Conservation (phyloP, 2,329 filamentous ascomycete genomes). For the Fusarium nodosum region DNA sequence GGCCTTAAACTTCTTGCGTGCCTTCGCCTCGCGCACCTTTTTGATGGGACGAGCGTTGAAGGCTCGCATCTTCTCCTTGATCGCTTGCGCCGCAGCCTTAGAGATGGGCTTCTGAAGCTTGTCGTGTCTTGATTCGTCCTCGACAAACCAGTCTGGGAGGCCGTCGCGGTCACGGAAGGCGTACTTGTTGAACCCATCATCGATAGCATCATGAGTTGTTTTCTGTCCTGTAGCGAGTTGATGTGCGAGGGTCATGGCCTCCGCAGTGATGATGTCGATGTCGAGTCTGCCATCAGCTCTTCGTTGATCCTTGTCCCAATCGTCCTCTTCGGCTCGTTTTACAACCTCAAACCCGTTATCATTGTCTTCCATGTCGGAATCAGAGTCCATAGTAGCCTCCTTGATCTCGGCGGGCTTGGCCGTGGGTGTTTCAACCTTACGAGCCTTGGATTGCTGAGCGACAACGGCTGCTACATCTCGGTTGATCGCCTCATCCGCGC, state of each 20-base stretch:
- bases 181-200: constrained; percentile 94
- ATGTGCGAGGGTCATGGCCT: constrained; percentile 98
- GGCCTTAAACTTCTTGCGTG: constrained; percentile 96
- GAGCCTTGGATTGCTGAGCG: constrained; percentile 47
- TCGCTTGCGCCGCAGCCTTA: constrained; percentile 88
- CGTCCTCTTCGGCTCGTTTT: constrained; percentile 62
- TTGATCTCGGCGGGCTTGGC: constrained; percentile 18
- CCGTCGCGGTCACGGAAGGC: constrained; percentile 92
- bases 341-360: constrained; percentile 73
- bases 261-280: constrained; percentile 98
- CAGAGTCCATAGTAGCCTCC: constrained; percentile 48
- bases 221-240: constrained; percentile 89
- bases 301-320: constrained; percentile 77
- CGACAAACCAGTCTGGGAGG: constrained; percentile 96
- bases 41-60: constrained; percentile 98
- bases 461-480: constrained; percentile 50
- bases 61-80: constrained; percentile 93
- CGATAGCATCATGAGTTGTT: constrained; percentile 81
- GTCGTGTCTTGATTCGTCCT: constrained; percentile 89
- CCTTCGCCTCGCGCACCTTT: constrained; percentile 97
- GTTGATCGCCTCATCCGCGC: constrained; percentile 53
- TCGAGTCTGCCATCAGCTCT: constrained; percentile 76
- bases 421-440: constrained; percentile 40
- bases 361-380: constrained; percentile 58
- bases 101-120: constrained; percentile 89